These are phyloP conservation scores for Plectranthus barbatus DNA, from an alignment of 257 asterid species.

Conservation along the genomic window DNA sequence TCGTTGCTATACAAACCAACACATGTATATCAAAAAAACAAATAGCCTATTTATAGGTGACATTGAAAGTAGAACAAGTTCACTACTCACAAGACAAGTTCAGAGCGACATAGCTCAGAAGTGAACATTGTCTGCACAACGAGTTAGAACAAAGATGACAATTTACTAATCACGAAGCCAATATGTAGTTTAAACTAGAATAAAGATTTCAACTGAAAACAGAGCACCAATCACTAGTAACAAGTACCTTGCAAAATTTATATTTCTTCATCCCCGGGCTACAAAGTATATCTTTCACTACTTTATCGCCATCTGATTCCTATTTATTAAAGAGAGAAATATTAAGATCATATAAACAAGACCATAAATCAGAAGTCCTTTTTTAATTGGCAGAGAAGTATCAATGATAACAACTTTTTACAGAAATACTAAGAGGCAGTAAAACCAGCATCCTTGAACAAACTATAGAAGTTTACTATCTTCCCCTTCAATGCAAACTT, in stretches of 20 bases:
- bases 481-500: background rate
- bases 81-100: too few species aligned
- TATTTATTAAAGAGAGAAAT: conserved; percentile 15
- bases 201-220: background rate
- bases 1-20: too few species aligned
- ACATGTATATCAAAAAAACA: too few species aligned
- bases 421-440: background rate
- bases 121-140: too few species aligned
- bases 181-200: too few species aligned
- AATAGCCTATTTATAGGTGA: too few species aligned
- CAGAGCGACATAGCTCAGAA: too few species aligned
- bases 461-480: background rate
- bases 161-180: too few species aligned
- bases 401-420: background rate
- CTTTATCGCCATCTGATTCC: conserved; percentile 70
- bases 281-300: conserved; percentile 49
- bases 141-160: too few species aligned
- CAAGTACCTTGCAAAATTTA: conserved; percentile 65
- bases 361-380: background rate
- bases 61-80: too few species aligned
- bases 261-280: conserved; percentile 61
- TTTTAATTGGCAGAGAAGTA: background rate
- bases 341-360: background rate
- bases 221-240: background rate
- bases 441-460: background rate